A percentile compares a stretch with the other conserved stretches of the same genome.
These are phyloP conservation scores for Nowakowskiella sp. DNA, from an alignment of 192 early-diverging fungal genomes.

Conservation along the genomic window DNA sequence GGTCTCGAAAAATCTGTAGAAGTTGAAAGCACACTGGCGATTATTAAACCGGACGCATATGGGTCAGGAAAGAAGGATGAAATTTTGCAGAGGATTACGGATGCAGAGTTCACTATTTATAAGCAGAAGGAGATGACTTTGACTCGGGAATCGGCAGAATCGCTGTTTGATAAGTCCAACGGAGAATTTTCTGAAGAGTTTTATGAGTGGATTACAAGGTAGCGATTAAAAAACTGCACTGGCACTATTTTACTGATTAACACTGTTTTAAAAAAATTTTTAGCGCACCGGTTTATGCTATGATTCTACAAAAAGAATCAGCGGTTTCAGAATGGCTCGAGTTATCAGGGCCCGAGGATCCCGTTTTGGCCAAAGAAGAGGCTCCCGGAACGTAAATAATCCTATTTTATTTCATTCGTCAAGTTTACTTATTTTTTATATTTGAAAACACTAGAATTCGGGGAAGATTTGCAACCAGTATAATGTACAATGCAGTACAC, in stretches of 20 bases:
- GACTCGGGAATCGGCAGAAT: constrained; percentile 48
- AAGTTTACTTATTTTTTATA: no score
- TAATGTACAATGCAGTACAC: no score
- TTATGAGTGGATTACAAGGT: no score
- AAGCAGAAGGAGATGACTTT: constrained; percentile 35
- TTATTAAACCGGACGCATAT: constrained; percentile 39
- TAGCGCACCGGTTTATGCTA: constrained; percentile 47
- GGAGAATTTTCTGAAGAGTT: no score
- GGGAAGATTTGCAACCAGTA: no score
- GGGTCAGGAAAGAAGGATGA: constrained; percentile 33
- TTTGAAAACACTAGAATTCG: no score
- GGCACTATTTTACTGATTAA: no score
- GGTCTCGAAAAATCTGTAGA: no score
- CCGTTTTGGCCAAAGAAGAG: constrained; percentile 45
- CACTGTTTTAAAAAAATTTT: neutral
- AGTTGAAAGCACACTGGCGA: neutral
- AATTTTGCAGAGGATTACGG: constrained; percentile 31
- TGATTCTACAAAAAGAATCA: constrained; percentile 44
- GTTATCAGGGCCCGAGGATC: constrained; percentile 50
- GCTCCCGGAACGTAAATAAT: constrained; percentile 41
- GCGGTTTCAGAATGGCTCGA: constrained; percentile 48
- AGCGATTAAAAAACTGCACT: no score
- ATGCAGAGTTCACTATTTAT: constrained; percentile 31
- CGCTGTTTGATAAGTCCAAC: no score
- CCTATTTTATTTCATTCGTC: no score